Conservation (phyloP, 1,139 yeast species). For the Suhomyces wounanorum region DNA sequence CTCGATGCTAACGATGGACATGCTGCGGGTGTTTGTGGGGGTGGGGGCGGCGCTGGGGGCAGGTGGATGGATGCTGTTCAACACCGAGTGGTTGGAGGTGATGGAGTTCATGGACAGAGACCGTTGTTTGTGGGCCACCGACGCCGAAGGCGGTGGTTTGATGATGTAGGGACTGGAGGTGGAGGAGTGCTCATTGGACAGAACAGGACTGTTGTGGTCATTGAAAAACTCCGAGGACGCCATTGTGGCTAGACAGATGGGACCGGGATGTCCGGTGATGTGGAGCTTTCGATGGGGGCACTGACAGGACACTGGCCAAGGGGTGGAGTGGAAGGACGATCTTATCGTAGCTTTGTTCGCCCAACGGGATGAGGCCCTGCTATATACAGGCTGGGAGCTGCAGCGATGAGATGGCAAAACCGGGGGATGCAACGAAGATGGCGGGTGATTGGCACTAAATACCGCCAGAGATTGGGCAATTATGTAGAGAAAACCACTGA, state of each 20-base stretch:
- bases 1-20: slow-evolving; percentile 43
- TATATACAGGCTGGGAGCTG: background rate
- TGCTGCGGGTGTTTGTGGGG: slow-evolving; percentile 29
- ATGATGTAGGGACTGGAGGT: slow-evolving; percentile 28
- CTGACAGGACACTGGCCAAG: background rate
- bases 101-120: slow-evolving; percentile 41
- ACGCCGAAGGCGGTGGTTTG: slow-evolving; percentile 18
- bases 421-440: background rate
- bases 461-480: background rate
- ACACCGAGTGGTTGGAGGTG: slow-evolving; percentile 13
- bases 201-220: slow-evolving; percentile 22
- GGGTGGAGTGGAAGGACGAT: background rate
- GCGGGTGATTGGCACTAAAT: background rate
- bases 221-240: slow-evolving; percentile 20
- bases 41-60: slow-evolving; percentile 13
- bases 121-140: slow-evolving; percentile 26
- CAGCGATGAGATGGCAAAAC: background rate
- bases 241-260: slow-evolving; percentile 11
- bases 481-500: background rate
- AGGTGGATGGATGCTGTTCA: slow-evolving; percentile 4
- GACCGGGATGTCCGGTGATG: slow-evolving; percentile 3
- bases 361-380: background rate
- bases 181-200: slow-evolving; percentile 22
- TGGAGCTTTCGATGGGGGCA: background rate
- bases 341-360: slow-evolving; percentile 1